Conservation (phyloP, 2,329 filamentous ascomycete species). For the Trichoderma koningii region DNA sequence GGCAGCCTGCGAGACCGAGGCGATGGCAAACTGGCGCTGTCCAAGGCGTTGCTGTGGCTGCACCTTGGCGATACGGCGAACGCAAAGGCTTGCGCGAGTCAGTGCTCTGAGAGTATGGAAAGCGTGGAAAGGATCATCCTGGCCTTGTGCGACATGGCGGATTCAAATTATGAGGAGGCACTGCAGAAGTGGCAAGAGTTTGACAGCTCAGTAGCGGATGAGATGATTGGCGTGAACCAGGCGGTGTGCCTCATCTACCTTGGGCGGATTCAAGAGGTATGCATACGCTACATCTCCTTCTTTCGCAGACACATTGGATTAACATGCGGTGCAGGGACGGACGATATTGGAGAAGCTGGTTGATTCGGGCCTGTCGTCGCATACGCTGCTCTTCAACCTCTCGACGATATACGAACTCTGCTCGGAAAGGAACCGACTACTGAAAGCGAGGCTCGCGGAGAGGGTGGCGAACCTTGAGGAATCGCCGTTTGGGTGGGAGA, state of each 20-base stretch:
- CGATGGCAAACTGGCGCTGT: slow-evolving; percentile 47
- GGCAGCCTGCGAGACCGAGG: slow-evolving; percentile 53
- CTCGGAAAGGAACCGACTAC: slow-evolving; percentile 69
- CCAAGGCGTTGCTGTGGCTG: slow-evolving; percentile 70
- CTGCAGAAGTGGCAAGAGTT: slow-evolving; percentile 61
- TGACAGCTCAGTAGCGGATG: slow-evolving; percentile 51
- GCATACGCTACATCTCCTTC: too few species aligned
- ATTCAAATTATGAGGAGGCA: slow-evolving; percentile 70
- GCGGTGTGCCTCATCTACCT: slow-evolving; percentile 84
- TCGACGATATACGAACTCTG: slow-evolving; percentile 90
- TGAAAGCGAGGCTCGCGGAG: slow-evolving; percentile 73
- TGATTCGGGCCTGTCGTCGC: slow-evolving; percentile 65
- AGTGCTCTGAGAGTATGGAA: slow-evolving; percentile 36
- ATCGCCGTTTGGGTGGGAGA: slow-evolving; percentile 66
- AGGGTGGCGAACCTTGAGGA: slow-evolving; percentile 63
- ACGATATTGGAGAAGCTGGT: slow-evolving; percentile 67
- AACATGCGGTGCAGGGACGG: slow-evolving; percentile 56
- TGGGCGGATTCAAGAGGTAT: slow-evolving; percentile 70
- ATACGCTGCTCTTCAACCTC: slow-evolving; percentile 84
- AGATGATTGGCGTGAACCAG: slow-evolving; percentile 78
- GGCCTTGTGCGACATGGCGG: slow-evolving; percentile 76
- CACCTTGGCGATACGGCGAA: slow-evolving; percentile 74
- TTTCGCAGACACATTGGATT: too few species aligned
- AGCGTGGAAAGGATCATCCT: slow-evolving; percentile 54
- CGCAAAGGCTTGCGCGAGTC: slow-evolving; percentile 58